Percentiles rank a stretch among this genome's conserved stretches.
Evolutionary conservation across 306 rosid genomes (phyloP).

Genomic region (Benincasa hispida): DNA sequence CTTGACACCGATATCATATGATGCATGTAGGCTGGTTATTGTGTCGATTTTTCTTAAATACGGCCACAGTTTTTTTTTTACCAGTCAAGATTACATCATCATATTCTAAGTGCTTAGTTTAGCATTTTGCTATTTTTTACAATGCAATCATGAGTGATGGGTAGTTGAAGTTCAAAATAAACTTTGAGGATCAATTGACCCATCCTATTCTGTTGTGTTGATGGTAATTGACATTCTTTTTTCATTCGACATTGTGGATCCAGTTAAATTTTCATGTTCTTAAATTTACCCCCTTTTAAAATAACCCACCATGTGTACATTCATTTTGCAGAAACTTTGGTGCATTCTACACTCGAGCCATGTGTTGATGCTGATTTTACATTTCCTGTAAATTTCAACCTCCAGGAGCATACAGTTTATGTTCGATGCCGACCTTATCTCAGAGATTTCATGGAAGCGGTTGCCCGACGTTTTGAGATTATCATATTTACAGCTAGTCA

Average conservation of each 20-base stretch:
- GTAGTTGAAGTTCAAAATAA: background rate
- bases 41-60: background rate
- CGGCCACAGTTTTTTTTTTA: background rate
- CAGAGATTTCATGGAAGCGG: slow-evolving; percentile 64
- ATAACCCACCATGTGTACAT: background rate
- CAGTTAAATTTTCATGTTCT: background rate
- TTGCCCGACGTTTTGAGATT: slow-evolving; percentile 75
- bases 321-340: slow-evolving; percentile 81
- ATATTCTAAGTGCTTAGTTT: background rate
- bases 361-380: slow-evolving; percentile 89
- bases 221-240: background rate
- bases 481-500: slow-evolving; percentile 97
- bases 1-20: background rate
- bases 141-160: background rate
- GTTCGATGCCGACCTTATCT: slow-evolving; percentile 99
- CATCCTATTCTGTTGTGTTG: background rate
- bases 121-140: background rate
- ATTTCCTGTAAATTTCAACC: slow-evolving; percentile 80
- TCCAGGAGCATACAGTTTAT: slow-evolving; percentile 76
- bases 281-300: background rate
- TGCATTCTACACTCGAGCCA: slow-evolving; percentile 86
- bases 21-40: background rate
- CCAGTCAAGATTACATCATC: background rate
- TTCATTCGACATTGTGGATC: background rate
- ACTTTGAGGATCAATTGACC: too few relatives aligned